Percentiles rank a stretch among this genome's conserved stretches.
Conservation (phyloP, 78 protist species). For the Cavenderia fasciculata region DNA sequence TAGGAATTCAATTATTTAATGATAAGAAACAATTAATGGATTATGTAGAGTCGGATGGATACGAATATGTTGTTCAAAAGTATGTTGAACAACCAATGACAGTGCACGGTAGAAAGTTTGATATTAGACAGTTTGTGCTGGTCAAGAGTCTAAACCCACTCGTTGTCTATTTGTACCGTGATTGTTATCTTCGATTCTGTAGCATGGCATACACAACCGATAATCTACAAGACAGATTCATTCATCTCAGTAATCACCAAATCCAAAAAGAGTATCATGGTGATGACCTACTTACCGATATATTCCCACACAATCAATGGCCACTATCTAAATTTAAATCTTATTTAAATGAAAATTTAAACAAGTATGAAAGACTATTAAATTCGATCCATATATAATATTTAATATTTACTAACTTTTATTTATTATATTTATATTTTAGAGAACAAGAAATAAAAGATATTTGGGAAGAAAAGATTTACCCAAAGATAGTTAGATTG, state of each 20-base stretch:
- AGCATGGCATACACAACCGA: slow-evolving; percentile 22
- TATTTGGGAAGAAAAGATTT: slow-evolving; percentile 1
- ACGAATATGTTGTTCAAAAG: slow-evolving; percentile 72
- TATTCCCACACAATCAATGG: slow-evolving; percentile 59
- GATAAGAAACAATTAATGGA: background rate
- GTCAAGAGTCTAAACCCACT: slow-evolving; percentile 48
- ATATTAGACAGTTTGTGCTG: slow-evolving; percentile 83
- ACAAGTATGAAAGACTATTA: no score
- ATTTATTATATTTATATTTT: no score
- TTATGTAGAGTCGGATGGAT: background rate
- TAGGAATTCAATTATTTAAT: slow-evolving; percentile 54
- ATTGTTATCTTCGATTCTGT: slow-evolving; percentile 63
- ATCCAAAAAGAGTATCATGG: slow-evolving; percentile 43
- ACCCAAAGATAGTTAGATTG: background rate
- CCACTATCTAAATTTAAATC: slow-evolving; percentile 3
- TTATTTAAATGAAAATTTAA: slow-evolving; percentile 4
- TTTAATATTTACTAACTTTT: background rate
- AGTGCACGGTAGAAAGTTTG: slow-evolving; percentile 72
- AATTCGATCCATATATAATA: background rate
- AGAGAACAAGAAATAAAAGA: background rate
- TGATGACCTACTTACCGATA: background rate
- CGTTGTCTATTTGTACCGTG: slow-evolving; percentile 6
- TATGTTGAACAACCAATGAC: slow-evolving; percentile 73
- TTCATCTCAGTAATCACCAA: slow-evolving; percentile 61
- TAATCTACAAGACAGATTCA: slow-evolving; percentile 29